Conservation (phyloP, 1,139 yeast species). For the Geotrichum europaeum region DNA sequence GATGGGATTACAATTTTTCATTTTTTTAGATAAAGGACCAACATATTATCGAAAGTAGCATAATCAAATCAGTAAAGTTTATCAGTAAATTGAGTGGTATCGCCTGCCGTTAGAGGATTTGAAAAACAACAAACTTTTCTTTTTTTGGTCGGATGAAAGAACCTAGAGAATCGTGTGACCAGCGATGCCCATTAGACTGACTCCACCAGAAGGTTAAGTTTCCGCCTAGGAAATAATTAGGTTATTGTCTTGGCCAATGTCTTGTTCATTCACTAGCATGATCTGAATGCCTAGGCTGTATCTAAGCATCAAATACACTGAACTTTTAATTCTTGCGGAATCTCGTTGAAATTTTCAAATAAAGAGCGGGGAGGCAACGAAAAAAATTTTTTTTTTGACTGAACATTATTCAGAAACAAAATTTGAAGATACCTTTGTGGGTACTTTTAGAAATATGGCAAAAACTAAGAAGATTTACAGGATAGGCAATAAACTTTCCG, state of each 20-base stretch:
- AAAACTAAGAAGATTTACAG: background rate
- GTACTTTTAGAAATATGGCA: background rate
- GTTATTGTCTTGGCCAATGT: background rate
- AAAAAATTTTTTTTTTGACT: too few relatives aligned
- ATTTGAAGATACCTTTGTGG: background rate
- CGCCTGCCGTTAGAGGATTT: conserved; percentile 5
- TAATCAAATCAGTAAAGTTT: background rate
- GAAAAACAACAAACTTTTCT: background rate
- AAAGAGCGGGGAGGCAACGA: too few relatives aligned
- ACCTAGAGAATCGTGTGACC: background rate
- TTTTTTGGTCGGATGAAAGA: background rate
- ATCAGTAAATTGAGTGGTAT: background rate
- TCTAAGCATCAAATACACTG: background rate
- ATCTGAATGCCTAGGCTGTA: too few relatives aligned
- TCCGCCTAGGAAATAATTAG: background rate
- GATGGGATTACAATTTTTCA: background rate
- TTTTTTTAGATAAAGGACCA: background rate
- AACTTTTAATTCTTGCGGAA: background rate
- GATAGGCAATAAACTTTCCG: background rate
- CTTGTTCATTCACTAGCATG: background rate
- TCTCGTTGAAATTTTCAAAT: too few relatives aligned
- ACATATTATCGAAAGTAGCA: background rate
- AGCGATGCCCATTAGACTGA: background rate
- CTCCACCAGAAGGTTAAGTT: too few relatives aligned
- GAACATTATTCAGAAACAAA: background rate